These are phyloP conservation scores for Candida manassasensis DNA, from an alignment of 805 yeast genomes.

Conservation along the genomic window DNA sequence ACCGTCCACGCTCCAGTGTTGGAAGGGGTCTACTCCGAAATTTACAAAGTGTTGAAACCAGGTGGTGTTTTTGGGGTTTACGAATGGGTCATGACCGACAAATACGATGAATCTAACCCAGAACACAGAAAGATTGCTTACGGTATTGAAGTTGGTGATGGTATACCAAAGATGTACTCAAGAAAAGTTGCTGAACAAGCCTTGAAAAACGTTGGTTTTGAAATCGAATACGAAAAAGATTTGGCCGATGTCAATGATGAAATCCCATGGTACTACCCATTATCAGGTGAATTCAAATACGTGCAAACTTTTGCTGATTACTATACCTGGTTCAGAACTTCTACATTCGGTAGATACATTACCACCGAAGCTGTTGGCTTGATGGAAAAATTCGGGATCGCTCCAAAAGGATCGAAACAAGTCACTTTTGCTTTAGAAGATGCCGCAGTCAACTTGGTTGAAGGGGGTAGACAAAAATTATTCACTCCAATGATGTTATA, in stretches of 20 bases:
- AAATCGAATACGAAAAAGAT: conserved; percentile 69
- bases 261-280: conserved; percentile 97
- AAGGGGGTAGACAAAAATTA: conserved; percentile 83
- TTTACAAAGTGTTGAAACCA: conserved; percentile 92
- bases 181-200: conserved; percentile 86
- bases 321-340: conserved; percentile 83
- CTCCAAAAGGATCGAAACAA: conserved; percentile 85
- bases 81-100: conserved; percentile 99
- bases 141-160: conserved; percentile 98
- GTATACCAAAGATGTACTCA: conserved; percentile 95
- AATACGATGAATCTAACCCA: conserved; percentile 78
- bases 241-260: conserved; percentile 78
- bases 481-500: conserved; percentile 98
- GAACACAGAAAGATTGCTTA: conserved; percentile 93
- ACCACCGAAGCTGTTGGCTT: conserved; percentile 76
- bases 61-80: conserved; percentile 97
- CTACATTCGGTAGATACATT: conserved; percentile 76
- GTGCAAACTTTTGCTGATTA: conserved; percentile 75
- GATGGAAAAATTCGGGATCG: conserved; percentile 81
- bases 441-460: conserved; percentile 92
- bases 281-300: conserved; percentile 90
- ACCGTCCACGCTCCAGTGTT: conserved; percentile 96
- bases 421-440: conserved; percentile 93
- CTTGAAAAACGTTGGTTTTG: conserved; percentile 80
- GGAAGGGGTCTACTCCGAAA: conserved; percentile 93